Evolutionary conservation across 768 basidiomycete genomes (phyloP).

Genomic region (Kwoniella pini): DNA sequence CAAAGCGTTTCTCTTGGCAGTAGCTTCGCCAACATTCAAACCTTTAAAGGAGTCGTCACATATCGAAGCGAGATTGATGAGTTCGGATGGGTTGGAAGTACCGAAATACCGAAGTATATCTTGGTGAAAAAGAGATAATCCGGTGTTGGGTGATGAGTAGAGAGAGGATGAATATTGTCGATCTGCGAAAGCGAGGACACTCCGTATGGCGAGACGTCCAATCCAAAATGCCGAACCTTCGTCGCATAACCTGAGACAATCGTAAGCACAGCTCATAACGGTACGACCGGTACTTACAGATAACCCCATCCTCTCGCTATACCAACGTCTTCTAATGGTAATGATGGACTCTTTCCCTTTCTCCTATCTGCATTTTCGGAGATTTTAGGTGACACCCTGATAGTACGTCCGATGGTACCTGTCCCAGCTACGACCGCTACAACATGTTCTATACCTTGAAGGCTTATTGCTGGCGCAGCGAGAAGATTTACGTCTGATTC

Average conservation of each 20-base stretch:
- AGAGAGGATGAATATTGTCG: conserved; percentile 22
- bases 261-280: background rate
- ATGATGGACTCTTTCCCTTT: background rate
- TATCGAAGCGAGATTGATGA: conserved; percentile 40
- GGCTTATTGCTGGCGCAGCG: conserved; percentile 38
- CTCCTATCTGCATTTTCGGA: background rate
- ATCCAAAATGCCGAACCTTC: conserved; percentile 52
- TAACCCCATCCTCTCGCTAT: conserved; percentile 48
- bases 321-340: conserved; percentile 37
- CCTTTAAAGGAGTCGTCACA: conserved; percentile 13
- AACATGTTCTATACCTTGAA: conserved; percentile 33
- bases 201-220: conserved; percentile 43
- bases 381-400: conserved; percentile 22
- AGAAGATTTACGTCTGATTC: conserved; percentile 50
- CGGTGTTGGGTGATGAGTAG: conserved; percentile 20
- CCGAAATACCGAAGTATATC: conserved; percentile 44
- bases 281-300: conserved; percentile 34
- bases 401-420: conserved; percentile 44
- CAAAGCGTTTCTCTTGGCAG: conserved; percentile 42
- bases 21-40: conserved; percentile 26
- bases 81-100: conserved; percentile 30
- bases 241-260: conserved; percentile 43
- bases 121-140: conserved; percentile 28
- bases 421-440: conserved; percentile 50
- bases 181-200: conserved; percentile 36